These are phyloP conservation scores for Acidomyces sp. DNA, from an alignment of 495 filamentous ascomycete species.

Conservation along the genomic window DNA sequence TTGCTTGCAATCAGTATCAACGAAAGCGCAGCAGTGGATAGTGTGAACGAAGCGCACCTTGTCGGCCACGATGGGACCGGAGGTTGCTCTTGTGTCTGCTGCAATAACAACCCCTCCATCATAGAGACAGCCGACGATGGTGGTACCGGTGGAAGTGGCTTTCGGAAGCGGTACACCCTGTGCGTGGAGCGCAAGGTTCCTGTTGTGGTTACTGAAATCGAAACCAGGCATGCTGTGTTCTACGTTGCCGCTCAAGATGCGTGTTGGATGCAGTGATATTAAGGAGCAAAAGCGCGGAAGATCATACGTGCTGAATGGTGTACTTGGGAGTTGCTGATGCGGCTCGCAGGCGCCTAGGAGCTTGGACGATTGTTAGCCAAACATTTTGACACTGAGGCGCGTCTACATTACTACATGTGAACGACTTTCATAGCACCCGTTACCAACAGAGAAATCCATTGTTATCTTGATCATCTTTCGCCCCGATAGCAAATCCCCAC, in stretches of 20 bases:
- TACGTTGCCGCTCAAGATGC: constrained; percentile 20
- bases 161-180: constrained; percentile 87
- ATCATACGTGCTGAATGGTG: constrained; percentile 5
- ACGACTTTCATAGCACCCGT: too few relatives aligned
- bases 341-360: too few relatives aligned
- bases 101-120: constrained; percentile 96
- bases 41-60: constrained; percentile 60
- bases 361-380: too few relatives aligned
- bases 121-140: constrained; percentile 95
- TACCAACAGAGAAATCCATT: too few relatives aligned
- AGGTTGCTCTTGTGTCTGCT: constrained; percentile 94
- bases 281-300: too few relatives aligned
- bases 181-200: constrained; percentile 89
- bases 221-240: constrained; percentile 94
- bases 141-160: constrained; percentile 97
- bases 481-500: too few relatives aligned
- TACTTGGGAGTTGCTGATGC: constrained; percentile 5
- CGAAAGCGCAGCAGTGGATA: not conserved
- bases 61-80: constrained; percentile 96
- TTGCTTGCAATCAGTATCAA: not conserved
- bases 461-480: too few relatives aligned
- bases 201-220: constrained; percentile 98
- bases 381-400: too few relatives aligned
- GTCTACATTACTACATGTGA: too few relatives aligned
- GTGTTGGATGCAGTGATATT: too few relatives aligned